phyloP scores from a whole-genome alignment of 228 moss, liverwort and hornwort genomes.

The Sphagnum fallax region DNA sequence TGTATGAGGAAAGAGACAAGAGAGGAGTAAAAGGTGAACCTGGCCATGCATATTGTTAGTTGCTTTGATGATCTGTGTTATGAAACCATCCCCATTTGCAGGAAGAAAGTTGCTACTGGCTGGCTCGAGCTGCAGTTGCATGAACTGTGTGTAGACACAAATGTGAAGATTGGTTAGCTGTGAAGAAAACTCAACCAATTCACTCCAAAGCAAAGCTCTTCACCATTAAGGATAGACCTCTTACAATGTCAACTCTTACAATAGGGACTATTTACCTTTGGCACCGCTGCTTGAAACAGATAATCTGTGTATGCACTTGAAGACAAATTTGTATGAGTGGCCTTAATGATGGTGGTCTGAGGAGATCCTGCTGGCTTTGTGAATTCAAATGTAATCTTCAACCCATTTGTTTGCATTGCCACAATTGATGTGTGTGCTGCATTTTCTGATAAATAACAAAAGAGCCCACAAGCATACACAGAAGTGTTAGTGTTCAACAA shows the following conservation, averaged over 20 bases:
- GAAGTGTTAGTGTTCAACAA: too few species aligned
- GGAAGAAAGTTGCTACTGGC: conserved; percentile 69
- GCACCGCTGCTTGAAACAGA: conserved; percentile 83
- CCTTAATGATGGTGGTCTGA: conserved; percentile 57
- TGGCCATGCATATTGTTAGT: conserved; percentile 75
- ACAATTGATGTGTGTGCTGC: conserved; percentile 54
- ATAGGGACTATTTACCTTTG: conserved; percentile 36
- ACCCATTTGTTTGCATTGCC: conserved; percentile 63
- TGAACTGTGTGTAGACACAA: conserved; percentile 34
- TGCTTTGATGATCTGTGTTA: conserved; percentile 69
- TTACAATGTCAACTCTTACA: too few species aligned
- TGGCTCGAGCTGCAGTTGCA: conserved; percentile 75
- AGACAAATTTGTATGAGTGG: conserved; percentile 65
- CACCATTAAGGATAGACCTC: too few species aligned
- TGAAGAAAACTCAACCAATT: too few species aligned
- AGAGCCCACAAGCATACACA: too few species aligned
- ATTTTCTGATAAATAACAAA: neutral
- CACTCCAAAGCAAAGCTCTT: too few species aligned
- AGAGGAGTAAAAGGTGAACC: conserved; percentile 19
- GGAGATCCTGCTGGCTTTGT: conserved; percentile 44
- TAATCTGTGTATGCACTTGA: conserved; percentile 64
- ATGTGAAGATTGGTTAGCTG: too few species aligned
- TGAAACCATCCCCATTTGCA: conserved; percentile 40
- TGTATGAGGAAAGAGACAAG: too few species aligned
- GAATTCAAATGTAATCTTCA: conserved; percentile 75